These are phyloP conservation scores for Aspergillus conjunctus DNA, from an alignment of 495 filamentous ascomycete species.

Conservation along the genomic window DNA sequence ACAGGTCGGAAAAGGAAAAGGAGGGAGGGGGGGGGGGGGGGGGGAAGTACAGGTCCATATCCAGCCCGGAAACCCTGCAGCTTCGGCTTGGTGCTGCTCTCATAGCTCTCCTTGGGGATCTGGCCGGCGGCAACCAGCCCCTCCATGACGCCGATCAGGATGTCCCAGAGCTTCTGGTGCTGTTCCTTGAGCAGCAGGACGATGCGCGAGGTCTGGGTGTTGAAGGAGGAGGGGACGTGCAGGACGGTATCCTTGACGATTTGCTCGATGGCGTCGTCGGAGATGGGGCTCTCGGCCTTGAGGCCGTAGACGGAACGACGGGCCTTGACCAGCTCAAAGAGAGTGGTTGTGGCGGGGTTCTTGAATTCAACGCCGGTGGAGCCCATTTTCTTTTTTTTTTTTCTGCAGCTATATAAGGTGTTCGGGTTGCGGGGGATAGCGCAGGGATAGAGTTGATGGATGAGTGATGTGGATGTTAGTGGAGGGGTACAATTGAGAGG, in stretches of 20 bases:
- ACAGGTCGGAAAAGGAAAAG: neutral
- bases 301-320: conserved; percentile 53
- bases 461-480: neutral
- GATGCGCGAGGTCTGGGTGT: conserved; percentile 54
- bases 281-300: conserved; percentile 47
- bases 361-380: conserved; percentile 37
- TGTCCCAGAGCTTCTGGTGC: conserved; percentile 56
- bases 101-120: conserved; percentile 43
- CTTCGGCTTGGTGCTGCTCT: conserved; percentile 45
- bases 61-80: conserved; percentile 45
- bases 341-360: conserved; percentile 44
- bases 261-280: conserved; percentile 39
- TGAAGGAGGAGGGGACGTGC: conserved; percentile 53
- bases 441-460: neutral
- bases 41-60: conserved; percentile 50
- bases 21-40: neutral
- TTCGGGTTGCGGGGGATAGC: neutral
- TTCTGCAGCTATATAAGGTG: neutral
- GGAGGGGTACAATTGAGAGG: neutral
- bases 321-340: conserved; percentile 43
- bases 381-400: conserved; percentile 29
- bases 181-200: conserved; percentile 52
- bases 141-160: conserved; percentile 47
- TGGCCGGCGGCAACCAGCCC: conserved; percentile 40
- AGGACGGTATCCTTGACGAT: conserved; percentile 49